Base-by-base conservation (phyloP, 2,329 filamentous ascomycete genomes). In the Emmonsiellopsis sp. region DNA sequence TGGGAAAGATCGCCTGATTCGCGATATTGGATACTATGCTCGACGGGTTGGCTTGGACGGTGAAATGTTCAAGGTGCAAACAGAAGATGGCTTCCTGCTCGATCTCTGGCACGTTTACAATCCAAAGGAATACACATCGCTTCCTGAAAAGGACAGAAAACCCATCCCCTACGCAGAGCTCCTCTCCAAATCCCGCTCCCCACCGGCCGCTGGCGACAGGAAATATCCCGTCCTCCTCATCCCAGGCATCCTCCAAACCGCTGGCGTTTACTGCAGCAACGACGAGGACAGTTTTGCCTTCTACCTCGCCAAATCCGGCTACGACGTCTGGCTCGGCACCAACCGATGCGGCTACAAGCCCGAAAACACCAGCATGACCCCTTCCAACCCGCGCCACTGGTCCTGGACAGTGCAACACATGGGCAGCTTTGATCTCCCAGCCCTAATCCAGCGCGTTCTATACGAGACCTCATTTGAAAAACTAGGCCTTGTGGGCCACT, bases 341-440 rank as follows among this genome's bases (percentile, higher is more conserved):
- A 96, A 95, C 65, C 81, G 92, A 17, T 95, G 90, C 64, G 91
- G 91, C 1, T 89, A 93, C 69, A 74, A 80, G 0, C 91, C 92
- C 0, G 80, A 83, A 58, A 92, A 97, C 65, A 80, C 77, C 2
- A 71, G 84, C 21, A 78, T 96, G 40, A 71, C 81, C 2, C 83
- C 86, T 59, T 74, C 74, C 3, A 92, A 96, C 64, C 91, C 92
- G 1, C 81, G 90, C 33, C 94, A 96, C 88, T 96, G 92, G 92
- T 83, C 85, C 42, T 97, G 92, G 92, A 95, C 95, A 60, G 94
- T 96, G 53, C 82, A 88, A 0, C 88, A 95, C 64, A 94, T 96
- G 87, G 92, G 90, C 3, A 85, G 91, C 1, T 82, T 95, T 65
- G 92, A 97, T 65, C 77, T 97, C 2, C 80, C 91, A 0, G 90